These are phyloP conservation scores for Bodo saltans DNA, from an alignment of 78 protist species.

Conservation along the genomic window DNA sequence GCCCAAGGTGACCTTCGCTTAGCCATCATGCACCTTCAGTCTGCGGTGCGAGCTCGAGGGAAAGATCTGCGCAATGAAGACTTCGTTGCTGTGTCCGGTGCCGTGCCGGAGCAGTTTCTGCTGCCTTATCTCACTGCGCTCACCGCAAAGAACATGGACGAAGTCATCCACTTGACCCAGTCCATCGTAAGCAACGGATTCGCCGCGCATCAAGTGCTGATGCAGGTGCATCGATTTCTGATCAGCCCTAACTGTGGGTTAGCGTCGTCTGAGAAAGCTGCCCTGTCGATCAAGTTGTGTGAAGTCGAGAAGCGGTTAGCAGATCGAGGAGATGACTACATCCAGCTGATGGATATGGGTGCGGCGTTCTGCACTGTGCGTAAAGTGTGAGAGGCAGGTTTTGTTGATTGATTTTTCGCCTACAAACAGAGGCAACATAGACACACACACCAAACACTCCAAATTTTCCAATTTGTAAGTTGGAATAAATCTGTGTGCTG, in stretches of 20 bases:
- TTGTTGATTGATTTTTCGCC: too few species aligned
- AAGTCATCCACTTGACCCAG: neutral
- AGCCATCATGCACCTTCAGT: conserved; percentile 81
- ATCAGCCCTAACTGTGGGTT: conserved; percentile 14
- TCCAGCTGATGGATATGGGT: conserved; percentile 63
- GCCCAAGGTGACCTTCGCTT: conserved; percentile 87
- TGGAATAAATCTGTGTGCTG: too few species aligned
- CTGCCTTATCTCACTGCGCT: neutral
- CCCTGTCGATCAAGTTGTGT: conserved; percentile 45
- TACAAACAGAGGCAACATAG: too few species aligned
- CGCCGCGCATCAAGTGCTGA: conserved; percentile 38
- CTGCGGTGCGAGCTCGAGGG: conserved; percentile 36
- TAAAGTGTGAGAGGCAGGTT: too few species aligned
- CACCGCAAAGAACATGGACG: conserved; percentile 21
- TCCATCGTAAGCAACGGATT: conserved; percentile 28
- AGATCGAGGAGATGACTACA: conserved; percentile 80
- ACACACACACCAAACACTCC: too few species aligned
- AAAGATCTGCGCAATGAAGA: neutral
- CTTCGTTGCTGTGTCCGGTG: conserved; percentile 59
- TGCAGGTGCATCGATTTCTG: conserved; percentile 11
- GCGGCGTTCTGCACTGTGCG: too few species aligned
- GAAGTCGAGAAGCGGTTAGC: conserved; percentile 54
- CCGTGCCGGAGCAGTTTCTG: neutral
- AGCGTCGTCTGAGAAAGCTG: conserved; percentile 36
- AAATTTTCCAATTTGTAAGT: too few species aligned